Base-by-base conservation (phyloP, 495 filamentous ascomycete species). In the Pyronema omphalodes region DNA sequence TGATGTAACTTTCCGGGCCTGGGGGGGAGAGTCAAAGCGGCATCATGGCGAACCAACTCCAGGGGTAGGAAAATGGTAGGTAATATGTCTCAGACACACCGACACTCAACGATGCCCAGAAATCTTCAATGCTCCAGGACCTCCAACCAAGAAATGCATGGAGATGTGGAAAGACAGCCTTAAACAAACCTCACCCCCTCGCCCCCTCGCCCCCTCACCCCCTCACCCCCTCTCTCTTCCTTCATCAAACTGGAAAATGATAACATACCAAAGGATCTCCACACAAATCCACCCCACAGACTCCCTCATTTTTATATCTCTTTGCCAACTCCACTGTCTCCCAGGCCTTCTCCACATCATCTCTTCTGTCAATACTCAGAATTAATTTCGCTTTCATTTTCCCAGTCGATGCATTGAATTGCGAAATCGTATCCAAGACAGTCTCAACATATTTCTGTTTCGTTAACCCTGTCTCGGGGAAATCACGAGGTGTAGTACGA, bases 231-330 rank as follows among this genome's bases (percentile, higher is more conserved):
- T n/a, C n/a, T 29, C 2, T 29, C 23, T 29, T 29, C 23, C 23
- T 29, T 5, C 23, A 29, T 29, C 23, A 29, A 5, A 29, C 23
- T 29, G 23, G 23, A 29, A 29, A 29, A 29, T 2, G 23, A 29
- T 5, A 14, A 57, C 44, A 50, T 18, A 61, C 60, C 45, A 71
- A 68, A 12, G 86, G 85, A 60, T 93, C 77, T 6, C 86, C 85
- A 67, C 84, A 88, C 9, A 93, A 72, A 66, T 93, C 86, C 44
- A 93, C 62, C 35, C 81, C 86, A 0, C 91, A 83, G 44, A 91
- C 76, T 37, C 80, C 78, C 29, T 67, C 65, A 37, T 49, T 29
- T 4, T 65, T 67, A 67, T 81, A 79, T 44, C 68, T 63, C 34
- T 75, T 64, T 0, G 81, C 82, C 0, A 93, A 73, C 18, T 78